phyloP scores from a whole-genome alignment of 257 asterid genomes.

The Striga asiatica region DNA sequence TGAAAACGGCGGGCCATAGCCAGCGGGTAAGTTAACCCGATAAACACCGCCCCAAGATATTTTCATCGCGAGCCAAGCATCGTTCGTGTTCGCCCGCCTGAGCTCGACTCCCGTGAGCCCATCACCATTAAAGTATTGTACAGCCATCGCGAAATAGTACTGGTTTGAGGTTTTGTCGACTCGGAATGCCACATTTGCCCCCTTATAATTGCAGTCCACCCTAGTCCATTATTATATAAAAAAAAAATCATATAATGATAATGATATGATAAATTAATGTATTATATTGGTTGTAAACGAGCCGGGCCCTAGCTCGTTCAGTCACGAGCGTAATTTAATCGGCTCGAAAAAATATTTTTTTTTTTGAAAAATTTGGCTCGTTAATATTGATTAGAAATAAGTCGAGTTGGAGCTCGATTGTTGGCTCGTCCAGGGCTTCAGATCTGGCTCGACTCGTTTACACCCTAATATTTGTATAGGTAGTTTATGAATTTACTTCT shows the following conservation, averaged over 20 bases:
- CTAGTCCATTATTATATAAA: too few relatives aligned
- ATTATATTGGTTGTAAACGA: too few relatives aligned
- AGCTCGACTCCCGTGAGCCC: slow-evolving; percentile 50
- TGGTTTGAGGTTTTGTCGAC: slow-evolving; percentile 69
- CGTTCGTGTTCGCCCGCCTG: slow-evolving; percentile 31
- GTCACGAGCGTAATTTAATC: too few relatives aligned
- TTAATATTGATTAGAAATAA: too few relatives aligned
- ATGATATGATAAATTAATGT: too few relatives aligned
- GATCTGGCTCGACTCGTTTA: too few relatives aligned
- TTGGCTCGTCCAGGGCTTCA: too few relatives aligned
- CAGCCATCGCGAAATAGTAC: slow-evolving; percentile 50
- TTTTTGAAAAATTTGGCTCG: too few relatives aligned
- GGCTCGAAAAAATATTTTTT: not conserved
- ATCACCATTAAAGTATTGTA: slow-evolving; percentile 54
- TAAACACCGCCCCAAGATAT: slow-evolving; percentile 76
- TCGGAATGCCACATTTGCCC: slow-evolving; percentile 44
- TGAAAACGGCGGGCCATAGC: slow-evolving; percentile 46
- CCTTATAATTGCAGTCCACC: slow-evolving; percentile 52
- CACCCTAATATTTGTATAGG: too few relatives aligned
- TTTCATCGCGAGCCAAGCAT: slow-evolving; percentile 45
- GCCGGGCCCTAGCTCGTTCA: too few relatives aligned
- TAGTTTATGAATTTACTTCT: slow-evolving; percentile 27
- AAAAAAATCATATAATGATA: too few relatives aligned
- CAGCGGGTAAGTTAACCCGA: slow-evolving; percentile 32
- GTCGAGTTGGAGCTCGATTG: too few relatives aligned